Evolutionary conservation across 2,329 filamentous ascomycete species (phyloP).

Genomic region (Aspergillus vadensis): DNA sequence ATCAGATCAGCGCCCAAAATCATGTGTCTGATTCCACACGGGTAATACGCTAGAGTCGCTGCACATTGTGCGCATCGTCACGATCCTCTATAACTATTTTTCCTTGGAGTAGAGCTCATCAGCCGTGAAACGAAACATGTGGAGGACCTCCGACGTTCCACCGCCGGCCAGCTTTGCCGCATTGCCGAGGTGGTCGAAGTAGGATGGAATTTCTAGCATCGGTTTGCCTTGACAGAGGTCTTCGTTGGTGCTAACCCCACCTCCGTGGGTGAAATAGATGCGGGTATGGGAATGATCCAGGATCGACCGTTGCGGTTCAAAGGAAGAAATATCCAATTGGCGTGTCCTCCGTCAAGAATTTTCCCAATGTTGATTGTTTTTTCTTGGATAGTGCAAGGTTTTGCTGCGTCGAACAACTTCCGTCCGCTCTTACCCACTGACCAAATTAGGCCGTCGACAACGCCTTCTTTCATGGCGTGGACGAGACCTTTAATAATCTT

Average conservation of each 20-base stretch:
- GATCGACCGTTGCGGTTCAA: constrained; percentile 40
- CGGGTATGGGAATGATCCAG: constrained; percentile 13
- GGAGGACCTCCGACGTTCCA: constrained; percentile 40
- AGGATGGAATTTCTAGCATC: constrained; percentile 42
- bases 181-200: constrained; percentile 49
- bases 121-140: constrained; percentile 42
- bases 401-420: constrained; percentile 15
- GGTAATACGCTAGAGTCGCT: constrained; percentile 45
- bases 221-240: constrained; percentile 30
- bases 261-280: constrained; percentile 37
- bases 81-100: constrained; percentile 31
- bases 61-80: constrained; percentile 37
- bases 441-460: background rate
- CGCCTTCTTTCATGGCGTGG: background rate
- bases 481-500: constrained; percentile 31
- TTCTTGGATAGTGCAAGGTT: background rate
- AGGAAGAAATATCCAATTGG: constrained; percentile 37
- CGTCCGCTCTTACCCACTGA: constrained; percentile 21
- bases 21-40: constrained; percentile 39
- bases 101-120: constrained; percentile 35
- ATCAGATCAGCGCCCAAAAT: constrained; percentile 32
- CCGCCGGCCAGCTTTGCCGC: constrained; percentile 37
- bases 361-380: constrained; percentile 19
- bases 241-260: background rate
- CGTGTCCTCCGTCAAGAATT: constrained; percentile 34